phyloP scores from a whole-genome alignment of 495 filamentous ascomycete species.

The Podospora didyma region DNA sequence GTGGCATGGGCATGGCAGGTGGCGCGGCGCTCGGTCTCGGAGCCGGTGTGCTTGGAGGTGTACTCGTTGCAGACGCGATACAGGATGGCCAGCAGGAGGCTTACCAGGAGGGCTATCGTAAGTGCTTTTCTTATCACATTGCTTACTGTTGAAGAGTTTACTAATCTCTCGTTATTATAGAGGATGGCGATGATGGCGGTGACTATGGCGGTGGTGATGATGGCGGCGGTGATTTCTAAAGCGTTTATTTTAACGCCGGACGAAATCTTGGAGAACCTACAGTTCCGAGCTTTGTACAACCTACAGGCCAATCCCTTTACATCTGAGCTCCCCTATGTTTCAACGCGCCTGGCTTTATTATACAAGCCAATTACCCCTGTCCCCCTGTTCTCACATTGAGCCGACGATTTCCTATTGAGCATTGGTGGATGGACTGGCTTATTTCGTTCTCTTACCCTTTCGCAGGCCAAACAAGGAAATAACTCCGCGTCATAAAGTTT shows the following conservation, averaged over 20 bases:
- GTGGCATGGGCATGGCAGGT: constrained; percentile 59
- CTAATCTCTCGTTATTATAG: constrained; percentile 15
- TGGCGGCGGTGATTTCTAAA: constrained; percentile 54
- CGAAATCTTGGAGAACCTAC: no score
- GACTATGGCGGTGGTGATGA: constrained; percentile 15
- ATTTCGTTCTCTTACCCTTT: no score
- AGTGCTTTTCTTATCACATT: constrained; percentile 6
- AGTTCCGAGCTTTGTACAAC: no score
- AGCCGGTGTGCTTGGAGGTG: constrained; percentile 70
- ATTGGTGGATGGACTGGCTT: no score
- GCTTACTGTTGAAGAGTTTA: background rate
- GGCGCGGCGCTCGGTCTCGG: constrained; percentile 74
- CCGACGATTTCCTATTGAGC: no score
- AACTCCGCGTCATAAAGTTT: no score
- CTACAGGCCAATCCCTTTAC: no score
- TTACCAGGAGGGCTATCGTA: constrained; percentile 43
- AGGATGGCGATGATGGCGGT: constrained; percentile 36
- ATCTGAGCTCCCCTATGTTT: no score
- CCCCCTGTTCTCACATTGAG: no score
- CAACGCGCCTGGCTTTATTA: no score
- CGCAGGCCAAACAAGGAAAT: no score
- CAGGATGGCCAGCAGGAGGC: constrained; percentile 53
- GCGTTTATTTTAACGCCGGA: background rate
- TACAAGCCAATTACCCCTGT: no score
- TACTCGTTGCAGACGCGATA: constrained; percentile 62